A percentile compares a stretch with the other conserved stretches of the same genome.
Evolutionary conservation across 2,329 filamentous ascomycete genomes (phyloP).

Genomic region (Penicillium thymicola): DNA sequence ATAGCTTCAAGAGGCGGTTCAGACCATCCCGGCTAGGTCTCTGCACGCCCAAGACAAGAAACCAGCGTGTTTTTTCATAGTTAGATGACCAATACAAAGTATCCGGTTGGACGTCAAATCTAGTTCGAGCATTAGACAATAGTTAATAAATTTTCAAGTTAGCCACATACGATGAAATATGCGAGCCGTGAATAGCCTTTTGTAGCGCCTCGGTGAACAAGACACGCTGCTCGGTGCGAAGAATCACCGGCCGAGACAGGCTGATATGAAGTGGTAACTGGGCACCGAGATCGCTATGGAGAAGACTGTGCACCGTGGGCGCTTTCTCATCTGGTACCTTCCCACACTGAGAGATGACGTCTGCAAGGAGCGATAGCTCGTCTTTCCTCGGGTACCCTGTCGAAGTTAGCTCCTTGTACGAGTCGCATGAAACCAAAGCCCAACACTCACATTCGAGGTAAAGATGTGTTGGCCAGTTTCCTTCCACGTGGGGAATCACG

Average conservation of each 20-base stretch:
- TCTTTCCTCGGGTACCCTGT: constrained; percentile 41
- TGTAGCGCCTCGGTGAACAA: constrained; percentile 60
- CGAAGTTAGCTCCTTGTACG: constrained; percentile 14
- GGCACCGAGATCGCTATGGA: constrained; percentile 73
- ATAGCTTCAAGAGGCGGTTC: constrained; percentile 60
- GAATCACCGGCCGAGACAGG: constrained; percentile 74
- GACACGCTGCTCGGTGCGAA: constrained; percentile 70
- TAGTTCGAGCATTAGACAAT: constrained; percentile 33
- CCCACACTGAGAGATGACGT: constrained; percentile 29
- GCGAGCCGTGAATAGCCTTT: constrained; percentile 41
- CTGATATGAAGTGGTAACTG: constrained; percentile 85
- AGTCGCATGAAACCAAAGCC: neutral
- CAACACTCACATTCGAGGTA: constrained; percentile 82
- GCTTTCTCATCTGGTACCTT: constrained; percentile 42
- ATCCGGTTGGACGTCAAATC: constrained; percentile 47
- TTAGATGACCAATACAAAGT: constrained; percentile 64
- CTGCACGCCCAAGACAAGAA: constrained; percentile 70
- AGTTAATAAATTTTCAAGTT: neutral
- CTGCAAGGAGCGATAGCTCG: constrained; percentile 33
- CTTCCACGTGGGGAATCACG: constrained; percentile 75
- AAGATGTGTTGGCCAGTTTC: constrained; percentile 89
- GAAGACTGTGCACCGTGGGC: constrained; percentile 59
- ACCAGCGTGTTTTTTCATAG: constrained; percentile 68
- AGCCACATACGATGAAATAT: constrained; percentile 45
- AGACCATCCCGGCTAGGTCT: constrained; percentile 53